These are phyloP conservation scores for Ganoderma multipileum DNA, from an alignment of 1,284 basidiomycete species.

Conservation along the genomic window DNA sequence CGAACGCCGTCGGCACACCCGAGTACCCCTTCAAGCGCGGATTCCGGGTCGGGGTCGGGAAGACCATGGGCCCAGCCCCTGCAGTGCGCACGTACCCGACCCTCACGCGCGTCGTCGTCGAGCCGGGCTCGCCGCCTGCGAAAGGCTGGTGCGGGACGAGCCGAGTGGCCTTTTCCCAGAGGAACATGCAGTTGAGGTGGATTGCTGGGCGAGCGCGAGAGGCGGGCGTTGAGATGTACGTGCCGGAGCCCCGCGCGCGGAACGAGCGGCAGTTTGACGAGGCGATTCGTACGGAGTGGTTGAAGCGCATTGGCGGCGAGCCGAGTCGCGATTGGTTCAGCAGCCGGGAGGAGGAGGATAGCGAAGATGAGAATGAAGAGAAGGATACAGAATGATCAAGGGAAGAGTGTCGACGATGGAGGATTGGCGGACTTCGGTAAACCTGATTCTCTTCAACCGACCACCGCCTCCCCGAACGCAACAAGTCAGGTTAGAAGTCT, in stretches of 20 bases:
- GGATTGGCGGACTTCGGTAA: no score
- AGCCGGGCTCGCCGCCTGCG: conserved; percentile 4
- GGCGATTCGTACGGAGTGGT: not conserved
- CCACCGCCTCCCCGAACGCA: not conserved
- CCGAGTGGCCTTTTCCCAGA: not conserved
- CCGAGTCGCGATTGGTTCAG: not conserved
- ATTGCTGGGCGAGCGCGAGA: not conserved
- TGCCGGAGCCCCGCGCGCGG: not conserved
- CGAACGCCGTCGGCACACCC: not conserved
- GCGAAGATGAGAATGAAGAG: not conserved
- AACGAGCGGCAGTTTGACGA: not conserved
- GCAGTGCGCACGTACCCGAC: conserved; percentile 2
- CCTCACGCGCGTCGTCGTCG: conserved; percentile 4
- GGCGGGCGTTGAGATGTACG: not conserved
- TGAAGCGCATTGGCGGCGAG: not conserved
- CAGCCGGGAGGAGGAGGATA: not conserved
- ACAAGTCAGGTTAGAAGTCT: conserved; percentile 62
- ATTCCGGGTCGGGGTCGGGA: not conserved
- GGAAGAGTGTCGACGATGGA: no score
- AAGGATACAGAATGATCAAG: not conserved
- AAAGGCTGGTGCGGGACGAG: not conserved
- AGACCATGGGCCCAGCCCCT: conserved; percentile 1
- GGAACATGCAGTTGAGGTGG: not conserved
- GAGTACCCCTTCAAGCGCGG: not conserved
- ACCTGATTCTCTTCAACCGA: no score